Evolutionary conservation across 1,139 yeast species (phyloP).

Genomic region (Geotrichum candidum): DNA sequence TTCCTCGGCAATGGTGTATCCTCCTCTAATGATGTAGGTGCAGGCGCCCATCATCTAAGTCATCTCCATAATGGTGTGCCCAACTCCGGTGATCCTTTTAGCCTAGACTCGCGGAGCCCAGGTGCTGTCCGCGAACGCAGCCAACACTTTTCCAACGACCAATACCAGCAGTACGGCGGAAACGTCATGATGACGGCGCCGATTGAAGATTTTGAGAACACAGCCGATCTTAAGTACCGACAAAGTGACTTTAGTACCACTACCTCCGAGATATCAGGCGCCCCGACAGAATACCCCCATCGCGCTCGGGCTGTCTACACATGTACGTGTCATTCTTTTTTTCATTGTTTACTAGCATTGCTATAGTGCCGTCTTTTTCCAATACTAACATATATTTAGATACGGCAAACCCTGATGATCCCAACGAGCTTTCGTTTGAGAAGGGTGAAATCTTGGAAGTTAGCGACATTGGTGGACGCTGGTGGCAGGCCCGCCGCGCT

Average conservation of each 20-base stretch:
- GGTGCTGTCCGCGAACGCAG: background rate
- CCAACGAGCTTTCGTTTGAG: slow-evolving; percentile 82
- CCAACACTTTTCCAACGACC: background rate
- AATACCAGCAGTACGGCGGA: background rate
- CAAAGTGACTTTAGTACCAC: background rate
- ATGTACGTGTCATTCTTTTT: background rate
- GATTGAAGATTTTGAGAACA: background rate
- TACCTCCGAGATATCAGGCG: slow-evolving; percentile 22
- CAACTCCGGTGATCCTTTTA: slow-evolving; percentile 12
- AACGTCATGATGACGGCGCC: background rate
- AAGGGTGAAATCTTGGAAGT: slow-evolving; percentile 89
- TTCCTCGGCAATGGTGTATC: background rate
- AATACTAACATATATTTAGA: slow-evolving; percentile 1
- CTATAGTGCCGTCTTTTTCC: background rate
- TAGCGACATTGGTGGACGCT: slow-evolving; percentile 88
- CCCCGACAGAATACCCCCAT: slow-evolving; percentile 59
- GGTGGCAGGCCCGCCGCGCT: slow-evolving; percentile 96
- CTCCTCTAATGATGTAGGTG: background rate
- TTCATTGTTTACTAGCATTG: background rate
- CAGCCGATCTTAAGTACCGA: background rate
- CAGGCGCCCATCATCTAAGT: background rate
- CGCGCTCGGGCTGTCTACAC: slow-evolving; percentile 59
- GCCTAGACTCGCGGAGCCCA: background rate
- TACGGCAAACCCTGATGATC: slow-evolving; percentile 54
- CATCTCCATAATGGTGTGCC: background rate